Evolutionary conservation across 768 basidiomycete genomes (phyloP).

Genomic region (Serendipita sp.): DNA sequence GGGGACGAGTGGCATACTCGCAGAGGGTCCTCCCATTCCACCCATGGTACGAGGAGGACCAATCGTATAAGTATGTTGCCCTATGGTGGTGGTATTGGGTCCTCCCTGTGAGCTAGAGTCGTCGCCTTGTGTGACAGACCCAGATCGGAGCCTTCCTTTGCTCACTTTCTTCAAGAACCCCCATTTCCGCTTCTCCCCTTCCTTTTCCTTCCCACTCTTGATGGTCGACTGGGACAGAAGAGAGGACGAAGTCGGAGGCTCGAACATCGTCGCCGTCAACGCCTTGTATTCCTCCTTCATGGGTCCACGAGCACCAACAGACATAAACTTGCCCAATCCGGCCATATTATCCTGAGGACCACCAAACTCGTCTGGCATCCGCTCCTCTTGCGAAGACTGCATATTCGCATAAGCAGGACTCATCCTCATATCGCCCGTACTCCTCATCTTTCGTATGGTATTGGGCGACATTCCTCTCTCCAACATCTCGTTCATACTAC

Average conservation of each 20-base stretch:
- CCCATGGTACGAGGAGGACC: slow-evolving; percentile 3
- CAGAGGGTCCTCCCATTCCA: slow-evolving; percentile 4
- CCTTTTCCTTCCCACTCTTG: background rate
- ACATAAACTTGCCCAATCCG: slow-evolving; percentile 2
- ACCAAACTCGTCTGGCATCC: background rate
- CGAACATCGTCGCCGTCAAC: slow-evolving; percentile 5
- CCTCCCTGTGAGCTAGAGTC: background rate
- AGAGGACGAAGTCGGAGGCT: slow-evolving; percentile 8
- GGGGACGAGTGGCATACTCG: background rate
- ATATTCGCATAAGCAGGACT: background rate
- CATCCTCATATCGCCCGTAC: slow-evolving; percentile 12
- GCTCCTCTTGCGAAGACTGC: background rate
- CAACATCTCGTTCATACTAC: background rate
- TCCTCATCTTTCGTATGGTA: slow-evolving; percentile 13
- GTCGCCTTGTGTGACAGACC: background rate
- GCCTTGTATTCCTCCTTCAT: slow-evolving; percentile 2
- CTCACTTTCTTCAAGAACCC: slow-evolving; percentile 98
- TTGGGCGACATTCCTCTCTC: background rate
- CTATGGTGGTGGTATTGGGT: background rate
- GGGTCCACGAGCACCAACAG: slow-evolving; percentile 2
- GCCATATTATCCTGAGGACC: background rate
- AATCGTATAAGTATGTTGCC: background rate
- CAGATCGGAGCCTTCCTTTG: slow-evolving; percentile 18
- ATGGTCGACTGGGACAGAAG: slow-evolving; percentile 8
- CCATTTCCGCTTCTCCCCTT: slow-evolving; percentile 43